Base-by-base conservation (phyloP, 768 basidiomycete species). In the Royoungia palumana region DNA sequence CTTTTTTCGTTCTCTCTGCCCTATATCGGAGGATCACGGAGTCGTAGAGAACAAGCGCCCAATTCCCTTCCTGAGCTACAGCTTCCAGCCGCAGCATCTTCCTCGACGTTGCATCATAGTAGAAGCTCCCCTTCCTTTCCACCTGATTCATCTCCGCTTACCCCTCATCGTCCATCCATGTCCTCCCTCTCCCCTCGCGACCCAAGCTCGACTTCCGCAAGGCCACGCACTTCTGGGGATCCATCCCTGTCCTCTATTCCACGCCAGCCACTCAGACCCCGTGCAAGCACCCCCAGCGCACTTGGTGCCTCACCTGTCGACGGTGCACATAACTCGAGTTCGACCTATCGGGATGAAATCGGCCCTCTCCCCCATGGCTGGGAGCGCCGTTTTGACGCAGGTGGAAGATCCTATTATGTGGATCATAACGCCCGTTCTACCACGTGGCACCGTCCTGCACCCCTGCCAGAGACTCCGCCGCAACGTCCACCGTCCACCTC, bases 351-450 rank as follows among this genome's bases (percentile, higher is more conserved):
- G 46, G 84, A 87, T 55, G 74, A 79, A 40, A 78, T 80, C 17
- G 75, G 76, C 14, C 77, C 81, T 17, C 72, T 94, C 28, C 90
- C 91, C 0, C 65, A 72, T 20, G 89, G 89, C 5, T 94, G 89
- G 89, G 92, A 94, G 64, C 78, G 89, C 51, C 81, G 92, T 25
- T 72, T 76, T 40, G 91, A 93, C 62, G 73, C 75, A 19, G 56
- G 12, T 35, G 83, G 83, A 5, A 72, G 92, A 48, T 68, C 80
- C 20, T 94, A 94, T 68, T 94, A 87, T 63, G 89, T 94, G 50
- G 92, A 95, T 65, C 93, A 94, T 65, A 85, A 79, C 58, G 80
- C 82, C 6, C 81, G 88, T 50, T 76, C 80, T 9, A 94, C 92
- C 32, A 85, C 88, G 19, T 94, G 92, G 92, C 77, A 80, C 57